These are phyloP conservation scores for Penicillium macrosclerotiorum DNA, from an alignment of 495 filamentous ascomycete species.

Conservation along the genomic window DNA sequence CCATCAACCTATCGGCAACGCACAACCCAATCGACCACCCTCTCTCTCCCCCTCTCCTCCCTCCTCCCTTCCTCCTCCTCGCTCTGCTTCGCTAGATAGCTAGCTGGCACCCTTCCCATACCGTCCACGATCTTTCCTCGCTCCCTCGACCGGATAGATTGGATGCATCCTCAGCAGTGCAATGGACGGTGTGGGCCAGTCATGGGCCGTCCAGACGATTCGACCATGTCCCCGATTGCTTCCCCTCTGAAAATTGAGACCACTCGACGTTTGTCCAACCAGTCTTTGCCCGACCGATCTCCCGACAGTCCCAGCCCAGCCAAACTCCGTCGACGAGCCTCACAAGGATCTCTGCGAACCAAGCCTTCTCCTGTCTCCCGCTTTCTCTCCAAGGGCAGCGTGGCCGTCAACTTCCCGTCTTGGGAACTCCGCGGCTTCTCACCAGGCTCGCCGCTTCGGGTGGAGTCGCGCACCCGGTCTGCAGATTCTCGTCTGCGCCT, in stretches of 20 bases:
- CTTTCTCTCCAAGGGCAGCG: constrained; percentile 40
- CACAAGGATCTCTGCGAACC: constrained; percentile 39
- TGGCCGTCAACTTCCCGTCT: constrained; percentile 38
- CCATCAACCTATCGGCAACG: not conserved
- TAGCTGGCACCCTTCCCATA: constrained; percentile 7
- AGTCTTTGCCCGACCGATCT: constrained; percentile 14
- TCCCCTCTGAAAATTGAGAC: constrained; percentile 19
- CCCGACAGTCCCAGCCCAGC: constrained; percentile 19
- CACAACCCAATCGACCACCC: too few relatives aligned
- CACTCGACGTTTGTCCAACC: constrained; percentile 16
- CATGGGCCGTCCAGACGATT: constrained; percentile 24
- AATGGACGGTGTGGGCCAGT: constrained; percentile 37
- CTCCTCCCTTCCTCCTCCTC: constrained; percentile 4
- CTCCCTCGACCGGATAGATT: constrained; percentile 22
- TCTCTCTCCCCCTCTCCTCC: constrained; percentile 1
- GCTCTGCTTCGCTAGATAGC: constrained; percentile 2
- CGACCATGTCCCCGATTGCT: constrained; percentile 30
- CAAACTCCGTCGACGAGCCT: constrained; percentile 39
- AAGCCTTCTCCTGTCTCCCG: constrained; percentile 41
- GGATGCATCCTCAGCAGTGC: constrained; percentile 37
- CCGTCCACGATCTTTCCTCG: constrained; percentile 14
- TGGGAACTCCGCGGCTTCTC: constrained; percentile 38
- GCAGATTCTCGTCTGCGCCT: constrained; percentile 39
- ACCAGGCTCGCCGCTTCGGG: constrained; percentile 21
- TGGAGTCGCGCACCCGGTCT: constrained; percentile 34